Base-by-base conservation (phyloP, 495 filamentous ascomycete species). In the Lindgomyces ingoldianus region DNA sequence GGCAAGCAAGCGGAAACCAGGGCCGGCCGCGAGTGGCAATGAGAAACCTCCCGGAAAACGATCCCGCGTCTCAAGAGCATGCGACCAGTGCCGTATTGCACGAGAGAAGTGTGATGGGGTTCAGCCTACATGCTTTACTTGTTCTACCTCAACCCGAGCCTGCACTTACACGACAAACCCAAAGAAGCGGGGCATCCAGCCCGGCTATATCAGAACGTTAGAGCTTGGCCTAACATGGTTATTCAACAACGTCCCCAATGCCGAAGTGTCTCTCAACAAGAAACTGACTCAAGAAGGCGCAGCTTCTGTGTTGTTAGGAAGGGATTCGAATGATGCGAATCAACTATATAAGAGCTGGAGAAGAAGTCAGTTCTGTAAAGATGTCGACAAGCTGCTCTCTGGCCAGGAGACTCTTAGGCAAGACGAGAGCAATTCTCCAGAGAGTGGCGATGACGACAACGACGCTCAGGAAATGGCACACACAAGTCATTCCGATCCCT, bases 111-210 rank as follows among this genome's bases (percentile, higher is more conserved):
- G 87, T 67, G 87, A 89, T 61, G 87, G 87, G 0, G 74, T 74
- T 12, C 84, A 84, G 54, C 86, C 87, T 9, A 70, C 79, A 8
- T 89, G 87, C 67, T 82, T 79, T 25, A 87, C 85, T 2, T 91
- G 87, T 74, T 77, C 79, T 21, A 80, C 82, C 4, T 80, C 86
- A 48, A 81, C 77, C 16, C 77, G 86, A 12, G 64, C 77, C 53
- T 91, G 89, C 70, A 85, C 86, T 3, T 91, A 90, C 74, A 81
- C 87, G 56, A 80, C 84, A 22, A 83, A 82, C 62, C 83, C 88
- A 25, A 90, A 88, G 74, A 91, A 91, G 72, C 82, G 89, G 47
- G 89, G 87, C 0, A 77, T 88, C 22, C 84, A 84, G 44, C 81
- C 83, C 33, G 86, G 86, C 42, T 88, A 87, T 70, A 85, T 88